These are phyloP conservation scores for Rhynchospora tenuis DNA, from an alignment of 176 grass and related monocot species.

Conservation along the genomic window DNA sequence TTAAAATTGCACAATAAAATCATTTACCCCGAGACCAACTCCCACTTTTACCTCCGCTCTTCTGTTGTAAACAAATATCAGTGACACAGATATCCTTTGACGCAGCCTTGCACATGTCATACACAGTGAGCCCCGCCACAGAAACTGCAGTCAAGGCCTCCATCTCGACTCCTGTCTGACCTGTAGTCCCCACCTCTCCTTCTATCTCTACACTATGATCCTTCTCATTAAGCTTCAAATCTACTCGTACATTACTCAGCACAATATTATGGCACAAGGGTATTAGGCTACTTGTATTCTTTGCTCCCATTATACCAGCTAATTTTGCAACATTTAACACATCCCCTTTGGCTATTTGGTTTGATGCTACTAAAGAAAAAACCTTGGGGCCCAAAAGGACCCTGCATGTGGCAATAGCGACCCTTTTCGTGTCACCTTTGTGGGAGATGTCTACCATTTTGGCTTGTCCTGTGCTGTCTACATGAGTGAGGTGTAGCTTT, in stretches of 20 bases:
- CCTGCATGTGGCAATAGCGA: slow-evolving; percentile 65
- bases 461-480: slow-evolving; percentile 57
- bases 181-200: slow-evolving; percentile 55
- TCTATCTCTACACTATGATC: slow-evolving; percentile 81
- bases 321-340: slow-evolving; percentile 92
- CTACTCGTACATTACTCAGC: slow-evolving; percentile 72
- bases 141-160: slow-evolving; percentile 86
- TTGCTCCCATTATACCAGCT: slow-evolving; percentile 91
- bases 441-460: slow-evolving; percentile 88
- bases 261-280: slow-evolving; percentile 83
- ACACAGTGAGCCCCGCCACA: slow-evolving; percentile 77
- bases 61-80: slow-evolving; percentile 62
- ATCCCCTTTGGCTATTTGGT: slow-evolving; percentile 91
- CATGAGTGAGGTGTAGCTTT: slow-evolving; percentile 47
- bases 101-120: slow-evolving; percentile 94
- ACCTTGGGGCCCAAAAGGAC: slow-evolving; percentile 67
- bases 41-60: slow-evolving; percentile 84
- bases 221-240: slow-evolving; percentile 74
- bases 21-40: slow-evolving; percentile 48
- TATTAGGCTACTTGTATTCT: slow-evolving; percentile 78
- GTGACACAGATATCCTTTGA: slow-evolving; percentile 88
- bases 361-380: slow-evolving; percentile 79
- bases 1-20: slow-evolving; percentile 17
- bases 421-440: slow-evolving; percentile 68
- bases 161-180: slow-evolving; percentile 89